phyloP scores from a whole-genome alignment of 108 stramenopile species.

The Nannochloropsis granulata region DNA sequence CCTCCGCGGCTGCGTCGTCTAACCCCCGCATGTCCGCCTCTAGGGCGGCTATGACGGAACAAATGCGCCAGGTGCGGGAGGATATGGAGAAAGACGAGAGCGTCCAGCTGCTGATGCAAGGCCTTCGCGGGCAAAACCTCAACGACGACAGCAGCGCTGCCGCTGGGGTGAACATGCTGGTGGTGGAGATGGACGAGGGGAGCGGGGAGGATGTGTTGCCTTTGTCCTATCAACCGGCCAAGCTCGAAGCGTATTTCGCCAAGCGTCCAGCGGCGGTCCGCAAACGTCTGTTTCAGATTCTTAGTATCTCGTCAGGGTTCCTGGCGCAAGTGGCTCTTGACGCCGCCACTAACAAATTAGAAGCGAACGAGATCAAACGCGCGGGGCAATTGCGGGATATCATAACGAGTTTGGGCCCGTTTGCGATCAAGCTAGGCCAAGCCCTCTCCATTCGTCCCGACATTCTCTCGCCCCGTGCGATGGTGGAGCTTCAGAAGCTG shows the following conservation, averaged over 20 bases:
- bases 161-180: conserved; percentile 57
- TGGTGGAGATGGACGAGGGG: conserved; percentile 47
- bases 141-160: conserved; percentile 67
- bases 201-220: conserved; percentile 42
- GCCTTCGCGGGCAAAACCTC: conserved; percentile 61
- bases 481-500: conserved; percentile 85
- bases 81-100: conserved; percentile 28
- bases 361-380: conserved; percentile 58
- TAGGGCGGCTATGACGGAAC: not conserved
- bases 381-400: conserved; percentile 67
- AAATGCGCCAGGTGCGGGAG: conserved; percentile 7
- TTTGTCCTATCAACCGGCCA: conserved; percentile 58
- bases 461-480: conserved; percentile 59
- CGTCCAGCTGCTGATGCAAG: conserved; percentile 24
- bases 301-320: not conserved
- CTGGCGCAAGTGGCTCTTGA: not conserved
- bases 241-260: conserved; percentile 57
- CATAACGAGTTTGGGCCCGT: conserved; percentile 73
- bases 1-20: not conserved
- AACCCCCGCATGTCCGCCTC: not conserved
- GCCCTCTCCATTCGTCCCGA: conserved; percentile 80
- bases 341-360: conserved; percentile 6
- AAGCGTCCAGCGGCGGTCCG: conserved; percentile 51
- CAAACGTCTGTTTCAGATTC: not conserved
- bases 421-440: conserved; percentile 79